phyloP scores from a whole-genome alignment of 2,329 filamentous ascomycete species.

The Penicillium frequentans region DNA sequence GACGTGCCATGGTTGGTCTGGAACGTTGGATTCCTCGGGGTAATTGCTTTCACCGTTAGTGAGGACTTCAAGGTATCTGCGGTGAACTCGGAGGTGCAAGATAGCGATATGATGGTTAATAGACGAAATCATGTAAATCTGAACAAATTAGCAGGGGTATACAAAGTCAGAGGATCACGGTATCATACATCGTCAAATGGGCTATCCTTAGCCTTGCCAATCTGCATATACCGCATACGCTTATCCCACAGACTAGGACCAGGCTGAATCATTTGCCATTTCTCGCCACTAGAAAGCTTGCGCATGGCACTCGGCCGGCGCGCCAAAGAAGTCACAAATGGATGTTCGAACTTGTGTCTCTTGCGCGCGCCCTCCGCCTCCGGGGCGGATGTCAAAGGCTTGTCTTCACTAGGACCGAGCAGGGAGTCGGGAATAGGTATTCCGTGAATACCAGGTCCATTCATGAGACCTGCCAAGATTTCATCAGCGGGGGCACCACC shows the following conservation, averaged over 20 bases:
- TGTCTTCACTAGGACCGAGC: constrained; percentile 22
- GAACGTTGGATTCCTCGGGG: constrained; percentile 17
- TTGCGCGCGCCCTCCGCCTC: constrained; percentile 38
- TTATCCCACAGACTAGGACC: constrained; percentile 57
- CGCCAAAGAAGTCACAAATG: constrained; percentile 27
- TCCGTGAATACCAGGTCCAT: constrained; percentile 29
- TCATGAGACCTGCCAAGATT: constrained; percentile 34
- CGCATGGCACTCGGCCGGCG: constrained; percentile 38
- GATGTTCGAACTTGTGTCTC: constrained; percentile 37
- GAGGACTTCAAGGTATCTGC: constrained; percentile 57
- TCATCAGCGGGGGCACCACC: constrained; percentile 49
- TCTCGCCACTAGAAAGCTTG: constrained; percentile 48
- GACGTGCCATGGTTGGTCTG: constrained; percentile 49
- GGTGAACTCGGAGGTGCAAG: constrained; percentile 58
- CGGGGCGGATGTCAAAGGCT: constrained; percentile 22
- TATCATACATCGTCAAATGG: constrained; percentile 57
- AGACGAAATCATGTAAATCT: constrained; percentile 63
- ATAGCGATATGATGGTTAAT: constrained; percentile 64
- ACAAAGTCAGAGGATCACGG: background rate
- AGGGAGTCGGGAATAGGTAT: constrained; percentile 29
- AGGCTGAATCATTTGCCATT: constrained; percentile 55
- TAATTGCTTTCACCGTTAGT: constrained; percentile 42
- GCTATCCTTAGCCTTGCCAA: constrained; percentile 52
- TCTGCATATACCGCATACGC: constrained; percentile 55
- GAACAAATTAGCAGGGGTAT: background rate